phyloP scores from a whole-genome alignment of 108 stramenopile species.

The Skeletonema costatum region DNA sequence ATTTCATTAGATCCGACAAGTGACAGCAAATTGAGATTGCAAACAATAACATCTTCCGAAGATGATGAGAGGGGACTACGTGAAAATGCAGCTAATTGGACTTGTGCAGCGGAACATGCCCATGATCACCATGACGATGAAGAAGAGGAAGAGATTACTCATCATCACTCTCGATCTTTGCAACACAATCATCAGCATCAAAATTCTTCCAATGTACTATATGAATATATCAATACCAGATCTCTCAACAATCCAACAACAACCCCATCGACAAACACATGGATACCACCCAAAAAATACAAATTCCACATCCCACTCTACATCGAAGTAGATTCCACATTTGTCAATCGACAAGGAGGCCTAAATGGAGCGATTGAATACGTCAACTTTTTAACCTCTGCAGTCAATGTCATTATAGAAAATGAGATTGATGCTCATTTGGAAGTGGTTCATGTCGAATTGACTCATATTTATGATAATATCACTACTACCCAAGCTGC shows the following conservation, averaged over 20 bases:
- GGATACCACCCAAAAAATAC: constrained; percentile 30
- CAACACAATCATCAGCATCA: background rate
- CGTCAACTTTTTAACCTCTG: constrained; percentile 34
- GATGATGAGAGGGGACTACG: background rate
- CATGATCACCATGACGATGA: background rate
- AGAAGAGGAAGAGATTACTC: background rate
- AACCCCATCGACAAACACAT: constrained; percentile 1
- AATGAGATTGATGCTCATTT: constrained; percentile 45
- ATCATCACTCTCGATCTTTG: background rate
- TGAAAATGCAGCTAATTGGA: background rate
- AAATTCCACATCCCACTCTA: constrained; percentile 24
- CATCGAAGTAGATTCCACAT: constrained; percentile 28
- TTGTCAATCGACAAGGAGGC: constrained; percentile 30
- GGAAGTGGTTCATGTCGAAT: constrained; percentile 26
- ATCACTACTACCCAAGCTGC: constrained; percentile 23
- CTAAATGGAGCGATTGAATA: constrained; percentile 24
- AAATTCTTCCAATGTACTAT: background rate
- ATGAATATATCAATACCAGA: background rate
- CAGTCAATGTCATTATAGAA: constrained; percentile 32
- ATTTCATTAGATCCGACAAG: background rate
- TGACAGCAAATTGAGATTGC: background rate
- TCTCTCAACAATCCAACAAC: background rate
- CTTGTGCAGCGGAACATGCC: background rate
- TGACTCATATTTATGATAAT: constrained; percentile 24
- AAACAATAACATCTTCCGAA: background rate